Evolutionary conservation across 768 basidiomycete genomes (phyloP), one percentile per base, ranked within the genome.

Genomic region (Suillus paluster): DNA sequence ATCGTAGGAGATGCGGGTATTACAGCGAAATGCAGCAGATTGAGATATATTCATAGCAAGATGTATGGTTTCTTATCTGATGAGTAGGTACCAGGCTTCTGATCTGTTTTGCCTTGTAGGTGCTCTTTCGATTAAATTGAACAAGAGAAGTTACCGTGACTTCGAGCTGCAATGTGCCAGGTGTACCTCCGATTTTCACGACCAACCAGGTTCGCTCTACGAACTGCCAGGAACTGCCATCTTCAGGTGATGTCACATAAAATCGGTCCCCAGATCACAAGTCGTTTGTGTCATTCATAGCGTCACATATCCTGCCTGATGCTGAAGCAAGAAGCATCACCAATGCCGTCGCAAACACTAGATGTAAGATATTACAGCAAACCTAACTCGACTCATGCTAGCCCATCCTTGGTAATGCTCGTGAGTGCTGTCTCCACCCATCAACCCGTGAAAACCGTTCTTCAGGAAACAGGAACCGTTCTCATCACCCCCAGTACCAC

Each of bases 401-500:
- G 19, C 49, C 10, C 49, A 11, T 54, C 15, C 14, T 23, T 23
- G 21, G 34, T 23, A 44, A 38, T 25, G 14, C 6, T 44, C 15
- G 5, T 52, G 36, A 38, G 21, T 57, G 12, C 12, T 21, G 19
- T 55, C 27, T 58, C 46, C 41, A 30, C 5, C 57, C 12, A 27
- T 10, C 45, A 6, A 25, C n/a, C 25, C 38, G 8, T 48, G 14
- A 48, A 48, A 46, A 48, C 5, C 1, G n/a, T 30, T 58, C 12
- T 23, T 57, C 34, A 50, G 27, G 45, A 46, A 25, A 46, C 57
- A 1, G 57, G 30, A 45, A 50, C 10, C 8, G 50, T 57, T 33
- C 50, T 46, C 54, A 74, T 45, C 42, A 76, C 61, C 42, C 73
- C 73, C 25, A 59, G 63, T 69, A 74, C 74, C 49, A 69, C 39